These are phyloP conservation scores for Beta macrorhiza DNA, from an alignment of 179 eudicot species.

Conservation along the genomic window DNA sequence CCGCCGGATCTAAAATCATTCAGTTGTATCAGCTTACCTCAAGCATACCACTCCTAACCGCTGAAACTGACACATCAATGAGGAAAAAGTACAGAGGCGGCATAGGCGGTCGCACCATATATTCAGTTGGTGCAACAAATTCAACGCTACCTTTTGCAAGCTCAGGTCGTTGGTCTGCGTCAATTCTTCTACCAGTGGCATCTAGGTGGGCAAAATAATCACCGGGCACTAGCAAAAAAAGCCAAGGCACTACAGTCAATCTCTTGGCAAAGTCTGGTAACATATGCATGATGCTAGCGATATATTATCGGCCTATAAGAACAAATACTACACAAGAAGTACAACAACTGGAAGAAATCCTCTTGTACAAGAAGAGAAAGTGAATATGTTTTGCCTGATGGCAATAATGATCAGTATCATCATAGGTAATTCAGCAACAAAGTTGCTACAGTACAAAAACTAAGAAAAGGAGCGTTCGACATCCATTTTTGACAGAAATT, in stretches of 20 bases:
- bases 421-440: constrained; percentile 10
- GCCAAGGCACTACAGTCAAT: constrained; percentile 19
- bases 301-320: neutral
- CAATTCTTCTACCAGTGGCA: constrained; percentile 78
- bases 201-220: constrained; percentile 90
- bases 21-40: constrained; percentile 63
- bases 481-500: neutral
- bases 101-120: constrained; percentile 99
- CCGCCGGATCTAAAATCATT: neutral
- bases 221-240: constrained; percentile 59
- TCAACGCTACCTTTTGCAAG: constrained; percentile 89
- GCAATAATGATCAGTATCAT: neutral
- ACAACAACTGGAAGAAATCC: neutral
- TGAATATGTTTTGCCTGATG: neutral
- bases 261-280: constrained; percentile 1
- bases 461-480: neutral
- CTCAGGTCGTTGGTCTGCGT: constrained; percentile 87
- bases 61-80: constrained; percentile 88
- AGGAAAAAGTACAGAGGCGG: constrained; percentile 92
- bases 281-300: neutral
- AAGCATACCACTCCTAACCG: constrained; percentile 94
- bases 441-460: constrained; percentile 2
- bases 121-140: constrained; percentile 95
- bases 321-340: neutral
- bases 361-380: neutral